Conservation (phyloP, 2,329 filamentous ascomycete genomes). For the Pseudogymnoascus sp. region DNA sequence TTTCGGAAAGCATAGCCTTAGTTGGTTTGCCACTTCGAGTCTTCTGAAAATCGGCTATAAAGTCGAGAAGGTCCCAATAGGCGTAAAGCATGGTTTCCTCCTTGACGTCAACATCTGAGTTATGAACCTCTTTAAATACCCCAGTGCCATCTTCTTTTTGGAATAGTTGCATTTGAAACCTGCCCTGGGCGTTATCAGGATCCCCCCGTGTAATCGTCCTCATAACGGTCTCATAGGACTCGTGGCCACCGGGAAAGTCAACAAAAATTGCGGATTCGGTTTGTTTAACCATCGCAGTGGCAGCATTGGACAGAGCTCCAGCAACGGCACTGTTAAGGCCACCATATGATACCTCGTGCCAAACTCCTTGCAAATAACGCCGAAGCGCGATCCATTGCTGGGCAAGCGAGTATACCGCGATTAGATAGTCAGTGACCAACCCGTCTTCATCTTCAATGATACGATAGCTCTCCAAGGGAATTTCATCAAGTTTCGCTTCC, state of each 20-base stretch:
- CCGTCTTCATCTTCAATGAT: conserved; percentile 35
- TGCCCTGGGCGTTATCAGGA: conserved; percentile 26
- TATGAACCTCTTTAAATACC: conserved; percentile 16
- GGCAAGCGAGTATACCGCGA: conserved; percentile 35
- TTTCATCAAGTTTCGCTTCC: conserved; percentile 27
- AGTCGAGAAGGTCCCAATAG: conserved; percentile 38
- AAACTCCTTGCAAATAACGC: conserved; percentile 33
- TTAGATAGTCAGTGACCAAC: conserved; percentile 35
- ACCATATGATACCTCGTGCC: conserved; percentile 38
- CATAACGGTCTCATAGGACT: conserved; percentile 37
- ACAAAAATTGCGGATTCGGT: conserved; percentile 34
- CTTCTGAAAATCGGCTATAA: conserved; percentile 39
- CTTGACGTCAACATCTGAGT: conserved; percentile 31
- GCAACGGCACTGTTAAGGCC: conserved; percentile 41
- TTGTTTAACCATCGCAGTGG: conserved; percentile 35
- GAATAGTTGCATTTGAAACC: conserved; percentile 20
- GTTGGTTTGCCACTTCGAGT: conserved; percentile 40
- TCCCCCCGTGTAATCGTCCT: conserved; percentile 35
- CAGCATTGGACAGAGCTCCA: conserved; percentile 35
- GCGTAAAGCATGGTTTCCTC: conserved; percentile 38
- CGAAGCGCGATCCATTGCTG: conserved; percentile 35
- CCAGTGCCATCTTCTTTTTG: conserved; percentile 15
- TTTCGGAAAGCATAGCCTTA: conserved; percentile 34
- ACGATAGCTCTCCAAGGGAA: conserved; percentile 38
- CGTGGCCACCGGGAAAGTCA: conserved; percentile 38